A percentile compares a stretch with the other conserved stretches of the same genome.
phyloP scores from a whole-genome alignment of 176 grass and related monocot genomes.

The Chrysopogon serrulatus region DNA sequence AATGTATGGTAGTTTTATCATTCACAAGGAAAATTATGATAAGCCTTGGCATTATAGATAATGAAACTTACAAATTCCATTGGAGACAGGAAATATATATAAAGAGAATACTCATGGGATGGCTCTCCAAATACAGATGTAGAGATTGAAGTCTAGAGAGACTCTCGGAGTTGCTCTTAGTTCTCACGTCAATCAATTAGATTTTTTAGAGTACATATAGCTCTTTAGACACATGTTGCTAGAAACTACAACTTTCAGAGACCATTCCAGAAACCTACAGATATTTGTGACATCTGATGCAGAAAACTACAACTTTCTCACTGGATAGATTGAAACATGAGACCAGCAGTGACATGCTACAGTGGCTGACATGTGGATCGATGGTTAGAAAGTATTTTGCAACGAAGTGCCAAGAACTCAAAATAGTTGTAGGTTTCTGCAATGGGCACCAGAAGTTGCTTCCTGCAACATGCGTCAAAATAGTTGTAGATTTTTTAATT shows the following conservation, averaged over 20 bases:
- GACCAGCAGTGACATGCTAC: background rate
- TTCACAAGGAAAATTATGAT: background rate
- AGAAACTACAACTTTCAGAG: background rate
- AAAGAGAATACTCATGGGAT: background rate
- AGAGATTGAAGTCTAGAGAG: background rate
- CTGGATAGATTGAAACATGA: background rate
- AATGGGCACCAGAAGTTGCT: background rate
- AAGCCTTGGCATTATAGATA: background rate
- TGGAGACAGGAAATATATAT: background rate
- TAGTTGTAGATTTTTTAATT: background rate
- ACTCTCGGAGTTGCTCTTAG: background rate
- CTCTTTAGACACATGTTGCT: background rate
- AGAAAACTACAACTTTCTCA: background rate
- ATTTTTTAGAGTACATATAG: background rate
- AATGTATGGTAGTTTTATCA: background rate
- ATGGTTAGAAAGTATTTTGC: background rate
- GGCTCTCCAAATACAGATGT: background rate
- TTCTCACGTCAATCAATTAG: background rate
- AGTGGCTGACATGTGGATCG: background rate
- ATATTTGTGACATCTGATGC: background rate
- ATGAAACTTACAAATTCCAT: background rate
- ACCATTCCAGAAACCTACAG: background rate
- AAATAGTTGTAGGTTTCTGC: background rate
- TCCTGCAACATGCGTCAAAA: background rate
- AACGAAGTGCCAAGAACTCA: background rate